These are phyloP conservation scores for Pleurotus salmoneostramineus DNA, from an alignment of 768 basidiomycete genomes.

Conservation along the genomic window DNA sequence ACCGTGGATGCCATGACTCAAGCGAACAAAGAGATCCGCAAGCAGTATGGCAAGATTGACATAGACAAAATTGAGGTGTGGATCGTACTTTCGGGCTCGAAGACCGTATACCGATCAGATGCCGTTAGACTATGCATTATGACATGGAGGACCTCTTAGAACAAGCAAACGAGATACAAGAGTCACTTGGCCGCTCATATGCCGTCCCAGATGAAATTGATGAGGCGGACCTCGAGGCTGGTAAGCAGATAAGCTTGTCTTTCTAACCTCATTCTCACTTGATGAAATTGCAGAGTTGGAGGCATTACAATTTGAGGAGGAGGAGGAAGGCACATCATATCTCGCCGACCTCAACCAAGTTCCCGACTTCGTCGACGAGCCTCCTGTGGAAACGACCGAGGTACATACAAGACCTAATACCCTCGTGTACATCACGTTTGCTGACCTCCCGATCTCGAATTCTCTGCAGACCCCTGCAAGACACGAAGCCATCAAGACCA, in stretches of 20 bases:
- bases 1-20: constrained; percentile 94
- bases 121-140: constrained; percentile 79
- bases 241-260: constrained; percentile 35
- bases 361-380: constrained; percentile 90
- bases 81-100: constrained; percentile 2
- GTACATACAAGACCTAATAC: constrained; percentile 28
- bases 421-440: background rate
- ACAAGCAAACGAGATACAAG: constrained; percentile 97
- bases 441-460: background rate
- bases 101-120: background rate
- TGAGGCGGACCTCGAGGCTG: constrained; percentile 95
- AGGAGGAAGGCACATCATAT: constrained; percentile 89
- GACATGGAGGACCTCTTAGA: constrained; percentile 98
- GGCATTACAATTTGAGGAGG: constrained; percentile 86
- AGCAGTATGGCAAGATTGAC: constrained; percentile 96
- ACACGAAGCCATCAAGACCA: constrained; percentile 56
- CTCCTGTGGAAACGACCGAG: constrained; percentile 69
- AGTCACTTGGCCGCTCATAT: constrained; percentile 89
- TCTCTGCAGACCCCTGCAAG: constrained; percentile 31
- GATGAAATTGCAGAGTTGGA: constrained; percentile 71
- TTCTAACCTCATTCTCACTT: background rate
- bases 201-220: constrained; percentile 97
- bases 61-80: constrained; percentile 97
- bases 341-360: constrained; percentile 80
- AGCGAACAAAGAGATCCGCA: constrained; percentile 95